Evolutionary conservation across 2,329 filamentous ascomycete genomes (phyloP), one percentile per base, ranked within the genome.

Genomic region (Colletotrichum truncatum): DNA sequence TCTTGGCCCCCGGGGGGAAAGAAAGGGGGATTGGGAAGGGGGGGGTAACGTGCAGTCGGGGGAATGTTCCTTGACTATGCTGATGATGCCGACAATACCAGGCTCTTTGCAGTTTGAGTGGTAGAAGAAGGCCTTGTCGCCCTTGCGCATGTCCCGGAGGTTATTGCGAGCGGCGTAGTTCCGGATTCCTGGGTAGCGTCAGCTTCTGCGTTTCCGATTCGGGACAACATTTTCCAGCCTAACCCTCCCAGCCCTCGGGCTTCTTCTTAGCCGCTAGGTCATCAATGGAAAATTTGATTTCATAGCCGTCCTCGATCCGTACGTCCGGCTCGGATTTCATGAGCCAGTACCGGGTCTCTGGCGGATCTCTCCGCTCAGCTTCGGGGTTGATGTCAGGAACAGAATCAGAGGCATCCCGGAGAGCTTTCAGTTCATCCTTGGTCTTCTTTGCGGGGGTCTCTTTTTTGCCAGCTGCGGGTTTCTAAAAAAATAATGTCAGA

Each of bases 81-180:
- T 92, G 91, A 97, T 94, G 16, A 91, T 87, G 2, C 94, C 94
- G 1, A 91, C 93, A 49, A 98, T 93, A 3, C 93, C 95, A 0
- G 94, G 94, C 23, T 91, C 87, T 75, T 97, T 97, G 79, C 93
- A 96, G 73, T 96, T 97, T 48, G 93, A 97, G 78, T 98, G 95
- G 75, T 98, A 98, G 81, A 99, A 98, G 81, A 99, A 98, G 25
- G 94, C 94, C 30, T 94, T 84, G 74, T 99, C 96, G 53, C 94
- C 94, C 60, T 90, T 89, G 72, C 93, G 94, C 96, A 99, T 99
- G 8, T 89, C 87, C 28, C 93, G 88, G 80, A 99, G 90, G 75
- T 98, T 93, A 73, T 98, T 98, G 25, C 93, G 89, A 6, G 95
- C 95, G 4, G 55, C 57, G 3, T 69, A 68, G 12, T 67, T 64